These are phyloP conservation scores for Phytophthora tubulina DNA, from an alignment of 352 stramenopile genomes.

Conservation along the genomic window DNA sequence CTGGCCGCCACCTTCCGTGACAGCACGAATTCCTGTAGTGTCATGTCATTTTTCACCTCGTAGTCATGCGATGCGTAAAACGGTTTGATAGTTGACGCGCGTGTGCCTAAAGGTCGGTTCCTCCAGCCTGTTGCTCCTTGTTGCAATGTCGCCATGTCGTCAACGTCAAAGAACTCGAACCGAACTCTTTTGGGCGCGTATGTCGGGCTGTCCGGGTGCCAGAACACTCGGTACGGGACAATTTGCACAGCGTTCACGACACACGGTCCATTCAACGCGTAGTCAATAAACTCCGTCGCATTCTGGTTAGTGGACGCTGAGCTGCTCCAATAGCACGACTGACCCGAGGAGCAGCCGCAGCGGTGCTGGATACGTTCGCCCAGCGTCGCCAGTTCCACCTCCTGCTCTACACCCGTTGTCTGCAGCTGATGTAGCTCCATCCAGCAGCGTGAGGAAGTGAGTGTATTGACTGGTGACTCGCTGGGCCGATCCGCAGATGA, in stretches of 20 bases:
- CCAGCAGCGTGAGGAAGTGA: slow-evolving; percentile 78
- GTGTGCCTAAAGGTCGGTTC: slow-evolving; percentile 14
- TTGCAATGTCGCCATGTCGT: slow-evolving; percentile 32
- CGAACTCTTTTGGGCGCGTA: slow-evolving; percentile 75
- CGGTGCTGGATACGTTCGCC: slow-evolving; percentile 69
- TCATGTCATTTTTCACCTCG: slow-evolving; percentile 78
- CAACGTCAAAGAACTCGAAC: slow-evolving; percentile 75
- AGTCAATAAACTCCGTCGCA: slow-evolving; percentile 81
- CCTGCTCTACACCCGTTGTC: slow-evolving; percentile 41
- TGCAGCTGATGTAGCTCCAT: slow-evolving; percentile 58
- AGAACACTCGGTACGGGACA: slow-evolving; percentile 85
- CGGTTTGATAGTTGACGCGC: slow-evolving; percentile 39
- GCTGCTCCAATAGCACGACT: slow-evolving; percentile 90
- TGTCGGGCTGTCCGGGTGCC: slow-evolving; percentile 76
- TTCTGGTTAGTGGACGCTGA: slow-evolving; percentile 70
- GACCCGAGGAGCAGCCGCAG: slow-evolving; percentile 77
- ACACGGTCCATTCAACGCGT: slow-evolving; percentile 62
- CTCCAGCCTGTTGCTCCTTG: slow-evolving; percentile 12
- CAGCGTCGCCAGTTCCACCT: slow-evolving; percentile 56
- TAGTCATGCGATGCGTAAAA: slow-evolving; percentile 71
- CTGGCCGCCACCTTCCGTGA: slow-evolving; percentile 56
- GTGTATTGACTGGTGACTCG: slow-evolving; percentile 69
- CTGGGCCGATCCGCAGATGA: slow-evolving; percentile 67
- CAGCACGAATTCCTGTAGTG: slow-evolving; percentile 68
- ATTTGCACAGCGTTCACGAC: slow-evolving; percentile 73